These are phyloP conservation scores for Plantago elongata DNA, from an alignment of 257 asterid species.

Conservation along the genomic window DNA sequence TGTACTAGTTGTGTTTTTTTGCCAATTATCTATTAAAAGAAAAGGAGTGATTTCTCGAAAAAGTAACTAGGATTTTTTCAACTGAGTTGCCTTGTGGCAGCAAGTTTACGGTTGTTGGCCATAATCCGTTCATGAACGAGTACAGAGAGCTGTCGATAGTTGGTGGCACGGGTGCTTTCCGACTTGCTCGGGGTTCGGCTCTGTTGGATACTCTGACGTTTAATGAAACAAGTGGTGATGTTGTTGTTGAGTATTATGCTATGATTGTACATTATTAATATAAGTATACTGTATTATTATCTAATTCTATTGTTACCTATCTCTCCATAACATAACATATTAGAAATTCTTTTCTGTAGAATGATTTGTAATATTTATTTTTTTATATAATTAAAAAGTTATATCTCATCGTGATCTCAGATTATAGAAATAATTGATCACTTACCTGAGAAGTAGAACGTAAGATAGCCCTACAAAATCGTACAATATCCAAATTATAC, in stretches of 20 bases:
- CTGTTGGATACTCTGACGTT: conserved; percentile 18
- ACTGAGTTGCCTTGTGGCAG: conserved; percentile 28
- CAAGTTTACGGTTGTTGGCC: conserved; percentile 35
- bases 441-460: too few relatives aligned
- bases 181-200: conserved; percentile 41
- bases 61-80: too few relatives aligned
- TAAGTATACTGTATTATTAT: neutral
- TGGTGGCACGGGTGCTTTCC: conserved; percentile 55
- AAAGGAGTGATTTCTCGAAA: too few relatives aligned
- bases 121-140: conserved; percentile 19
- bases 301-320: neutral
- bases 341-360: too few relatives aligned
- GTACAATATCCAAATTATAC: too few relatives aligned
- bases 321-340: neutral
- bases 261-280: conserved; percentile 20
- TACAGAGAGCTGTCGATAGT: conserved; percentile 41
- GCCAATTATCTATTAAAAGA: neutral
- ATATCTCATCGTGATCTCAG: too few relatives aligned
- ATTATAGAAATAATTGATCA: too few relatives aligned
- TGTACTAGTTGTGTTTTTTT: neutral
- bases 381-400: too few relatives aligned
- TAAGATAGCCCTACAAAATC: too few relatives aligned
- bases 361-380: too few relatives aligned
- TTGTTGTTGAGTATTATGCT: conserved; percentile 34
- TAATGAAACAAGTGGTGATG: conserved; percentile 24